Conservation (phyloP, 2,329 filamentous ascomycete genomes). For the Cordyceps fumosorosea region DNA sequence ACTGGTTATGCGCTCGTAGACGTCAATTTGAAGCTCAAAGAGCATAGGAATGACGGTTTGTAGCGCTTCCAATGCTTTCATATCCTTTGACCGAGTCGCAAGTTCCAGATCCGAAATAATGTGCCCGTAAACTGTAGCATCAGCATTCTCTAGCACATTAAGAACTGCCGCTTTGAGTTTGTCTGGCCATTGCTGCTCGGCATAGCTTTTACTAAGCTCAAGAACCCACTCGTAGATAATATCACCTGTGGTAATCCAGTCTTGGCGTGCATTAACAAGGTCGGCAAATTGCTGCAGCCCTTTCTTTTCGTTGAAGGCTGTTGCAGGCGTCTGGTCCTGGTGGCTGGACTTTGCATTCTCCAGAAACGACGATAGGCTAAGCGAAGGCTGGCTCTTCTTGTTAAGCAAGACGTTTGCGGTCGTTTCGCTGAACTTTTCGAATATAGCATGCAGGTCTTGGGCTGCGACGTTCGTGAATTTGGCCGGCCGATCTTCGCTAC, state of each 20-base stretch:
- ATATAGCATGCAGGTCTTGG: slow-evolving; percentile 41
- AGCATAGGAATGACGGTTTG: slow-evolving; percentile 49
- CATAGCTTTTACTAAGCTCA: slow-evolving; percentile 44
- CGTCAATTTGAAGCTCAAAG: slow-evolving; percentile 56
- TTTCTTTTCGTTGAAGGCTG: slow-evolving; percentile 44
- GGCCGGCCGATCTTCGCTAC: slow-evolving; percentile 42
- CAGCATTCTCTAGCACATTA: slow-evolving; percentile 47
- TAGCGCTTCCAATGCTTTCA: slow-evolving; percentile 21
- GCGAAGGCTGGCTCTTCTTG: slow-evolving; percentile 45
- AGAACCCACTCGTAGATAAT: slow-evolving; percentile 53
- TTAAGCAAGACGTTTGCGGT: slow-evolving; percentile 45
- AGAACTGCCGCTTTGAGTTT: slow-evolving; percentile 50
- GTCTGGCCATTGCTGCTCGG: slow-evolving; percentile 50
- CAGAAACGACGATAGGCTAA: slow-evolving; percentile 55
- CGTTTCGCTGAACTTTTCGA: slow-evolving; percentile 48
- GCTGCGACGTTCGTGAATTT: slow-evolving; percentile 42
- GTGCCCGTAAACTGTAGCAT: slow-evolving; percentile 44
- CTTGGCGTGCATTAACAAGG: slow-evolving; percentile 33
- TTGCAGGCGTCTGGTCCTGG: slow-evolving; percentile 40
- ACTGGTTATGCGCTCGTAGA: slow-evolving; percentile 52
- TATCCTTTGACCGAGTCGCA: background rate
- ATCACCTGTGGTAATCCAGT: slow-evolving; percentile 50
- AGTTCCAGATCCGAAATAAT: slow-evolving; percentile 37
- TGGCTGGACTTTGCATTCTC: slow-evolving; percentile 55
- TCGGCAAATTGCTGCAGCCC: slow-evolving; percentile 47